Evolutionary conservation across 768 basidiomycete species (phyloP).

Genomic region (Suillus ampliporus): DNA sequence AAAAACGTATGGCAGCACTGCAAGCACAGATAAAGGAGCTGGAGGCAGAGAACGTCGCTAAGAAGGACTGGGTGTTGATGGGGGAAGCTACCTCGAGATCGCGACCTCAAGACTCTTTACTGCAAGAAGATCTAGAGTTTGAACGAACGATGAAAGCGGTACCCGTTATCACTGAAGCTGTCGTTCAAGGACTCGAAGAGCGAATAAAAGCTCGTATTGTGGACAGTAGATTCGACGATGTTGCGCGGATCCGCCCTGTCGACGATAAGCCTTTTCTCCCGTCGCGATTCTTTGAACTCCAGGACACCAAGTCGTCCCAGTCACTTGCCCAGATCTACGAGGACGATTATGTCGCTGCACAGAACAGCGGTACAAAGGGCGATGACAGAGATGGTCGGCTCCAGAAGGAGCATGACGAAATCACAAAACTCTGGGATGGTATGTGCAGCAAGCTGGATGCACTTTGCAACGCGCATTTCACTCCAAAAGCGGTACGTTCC

Average conservation of each 20-base stretch:
- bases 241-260: slow-evolving; percentile 77
- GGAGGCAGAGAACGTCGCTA: slow-evolving; percentile 85
- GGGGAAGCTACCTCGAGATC: slow-evolving; percentile 86
- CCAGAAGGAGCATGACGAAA: slow-evolving; percentile 86
- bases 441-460: slow-evolving; percentile 92
- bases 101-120: slow-evolving; percentile 88
- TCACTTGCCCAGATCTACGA: slow-evolving; percentile 97
- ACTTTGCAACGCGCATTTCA: slow-evolving; percentile 92
- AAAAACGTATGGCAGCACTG: slow-evolving; percentile 77
- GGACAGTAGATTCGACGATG: slow-evolving; percentile 89
- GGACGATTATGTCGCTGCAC: slow-evolving; percentile 80
- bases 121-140: slow-evolving; percentile 95
- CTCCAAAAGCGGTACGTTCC: slow-evolving; percentile 83
- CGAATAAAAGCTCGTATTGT: slow-evolving; percentile 89
- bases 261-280: slow-evolving; percentile 92
- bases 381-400: slow-evolving; percentile 92
- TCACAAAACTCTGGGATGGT: slow-evolving; percentile 82
- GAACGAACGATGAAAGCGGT: slow-evolving; percentile 87
- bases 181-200: slow-evolving; percentile 82
- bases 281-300: slow-evolving; percentile 85
- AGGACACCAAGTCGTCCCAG: slow-evolving; percentile 86
- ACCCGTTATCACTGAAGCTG: slow-evolving; percentile 90
- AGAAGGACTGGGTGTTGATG: slow-evolving; percentile 92
- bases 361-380: slow-evolving; percentile 53
- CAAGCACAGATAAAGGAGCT: slow-evolving; percentile 79